These are phyloP conservation scores for Neurospora sp. DNA, from an alignment of 495 filamentous ascomycete species.

Conservation along the genomic window DNA sequence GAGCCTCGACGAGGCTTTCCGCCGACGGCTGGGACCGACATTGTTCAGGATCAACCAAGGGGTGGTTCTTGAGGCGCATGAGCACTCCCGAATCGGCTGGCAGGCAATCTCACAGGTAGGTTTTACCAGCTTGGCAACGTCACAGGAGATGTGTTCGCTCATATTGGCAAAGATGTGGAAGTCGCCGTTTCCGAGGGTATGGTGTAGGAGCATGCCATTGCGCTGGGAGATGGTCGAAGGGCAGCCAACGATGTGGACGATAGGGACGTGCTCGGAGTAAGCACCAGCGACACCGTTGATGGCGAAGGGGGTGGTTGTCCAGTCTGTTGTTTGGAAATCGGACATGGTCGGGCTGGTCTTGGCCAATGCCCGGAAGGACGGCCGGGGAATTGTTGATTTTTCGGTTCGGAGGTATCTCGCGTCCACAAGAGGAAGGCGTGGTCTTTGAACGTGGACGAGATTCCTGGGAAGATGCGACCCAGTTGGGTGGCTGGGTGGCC, in stretches of 20 bases:
- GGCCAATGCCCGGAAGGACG: no score
- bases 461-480: no score
- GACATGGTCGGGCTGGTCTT: no score
- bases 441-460: no score
- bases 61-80: slow-evolving; percentile 51
- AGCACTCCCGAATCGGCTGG: slow-evolving; percentile 19
- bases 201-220: slow-evolving; percentile 67
- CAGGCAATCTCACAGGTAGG: slow-evolving; percentile 55
- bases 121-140: slow-evolving; percentile 57
- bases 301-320: slow-evolving; percentile 19
- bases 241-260: slow-evolving; percentile 75
- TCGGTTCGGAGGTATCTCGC: no score
- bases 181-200: slow-evolving; percentile 87
- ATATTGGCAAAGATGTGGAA: slow-evolving; percentile 80
- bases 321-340: no score
- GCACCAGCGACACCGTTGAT: slow-evolving; percentile 63
- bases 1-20: slow-evolving; percentile 35
- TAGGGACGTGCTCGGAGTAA: slow-evolving; percentile 63
- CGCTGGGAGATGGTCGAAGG: slow-evolving; percentile 50
- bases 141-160: slow-evolving; percentile 59
- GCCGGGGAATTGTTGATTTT: no score
- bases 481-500: no score
- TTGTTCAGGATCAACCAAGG: slow-evolving; percentile 78
- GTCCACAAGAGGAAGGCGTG: no score
- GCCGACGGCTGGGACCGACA: slow-evolving; percentile 58